A percentile compares a stretch with the other conserved stretches of the same genome.
phyloP scores from a whole-genome alignment of 441 rosid species.

The Populus hybrid region DNA sequence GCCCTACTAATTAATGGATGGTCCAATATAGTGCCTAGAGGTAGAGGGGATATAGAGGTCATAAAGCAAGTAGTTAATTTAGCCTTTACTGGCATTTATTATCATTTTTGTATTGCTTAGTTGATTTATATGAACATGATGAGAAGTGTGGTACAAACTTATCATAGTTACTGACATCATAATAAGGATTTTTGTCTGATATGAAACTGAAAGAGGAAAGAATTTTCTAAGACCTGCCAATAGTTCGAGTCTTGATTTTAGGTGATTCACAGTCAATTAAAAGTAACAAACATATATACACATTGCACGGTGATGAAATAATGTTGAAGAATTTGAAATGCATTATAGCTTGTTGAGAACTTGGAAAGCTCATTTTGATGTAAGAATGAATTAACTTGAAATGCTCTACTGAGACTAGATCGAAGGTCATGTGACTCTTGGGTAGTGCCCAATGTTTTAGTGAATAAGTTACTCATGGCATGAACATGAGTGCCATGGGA shows the following conservation, averaged over 20 bases:
- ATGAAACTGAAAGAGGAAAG: background rate
- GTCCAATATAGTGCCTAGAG: too few relatives aligned
- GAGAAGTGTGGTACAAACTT: background rate
- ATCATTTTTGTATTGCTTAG: too few relatives aligned
- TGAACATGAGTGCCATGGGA: background rate
- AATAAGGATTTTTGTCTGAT: background rate
- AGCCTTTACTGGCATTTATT: too few relatives aligned
- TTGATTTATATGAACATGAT: too few relatives aligned
- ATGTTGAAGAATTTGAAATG: background rate
- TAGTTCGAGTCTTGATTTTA: background rate
- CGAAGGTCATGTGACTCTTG: background rate
- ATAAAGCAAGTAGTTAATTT: too few relatives aligned
- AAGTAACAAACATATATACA: background rate
- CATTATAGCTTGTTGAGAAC: background rate
- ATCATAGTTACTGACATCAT: background rate
- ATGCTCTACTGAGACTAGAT: background rate
- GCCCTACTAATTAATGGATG: too few relatives aligned
- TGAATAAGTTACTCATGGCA: background rate
- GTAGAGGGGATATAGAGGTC: too few relatives aligned
- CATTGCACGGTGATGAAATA: background rate
- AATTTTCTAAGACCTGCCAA: background rate
- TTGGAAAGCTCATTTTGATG: background rate
- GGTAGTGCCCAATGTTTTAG: background rate
- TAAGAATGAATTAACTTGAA: background rate
- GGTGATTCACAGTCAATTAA: background rate